These are phyloP conservation scores for Hyphodiscus sp. DNA, from an alignment of 2,329 filamentous ascomycete species.

Conservation along the genomic window DNA sequence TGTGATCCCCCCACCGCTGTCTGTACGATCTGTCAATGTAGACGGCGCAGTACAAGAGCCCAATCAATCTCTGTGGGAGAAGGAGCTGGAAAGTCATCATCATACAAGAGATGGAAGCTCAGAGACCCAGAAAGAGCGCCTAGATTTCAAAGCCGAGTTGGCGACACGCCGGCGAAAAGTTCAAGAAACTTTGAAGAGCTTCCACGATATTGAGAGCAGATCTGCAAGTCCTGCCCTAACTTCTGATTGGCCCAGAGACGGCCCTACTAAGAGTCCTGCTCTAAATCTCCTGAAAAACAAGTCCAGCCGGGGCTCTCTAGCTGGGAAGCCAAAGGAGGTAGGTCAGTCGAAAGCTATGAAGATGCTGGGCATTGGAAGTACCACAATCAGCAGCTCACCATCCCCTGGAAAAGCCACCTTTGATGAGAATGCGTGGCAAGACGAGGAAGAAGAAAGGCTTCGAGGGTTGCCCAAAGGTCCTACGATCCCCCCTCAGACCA, in stretches of 20 bases:
- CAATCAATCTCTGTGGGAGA: conserved; percentile 23
- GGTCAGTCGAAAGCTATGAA: conserved; percentile 51
- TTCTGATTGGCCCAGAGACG: conserved; percentile 29
- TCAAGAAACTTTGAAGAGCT: conserved; percentile 65
- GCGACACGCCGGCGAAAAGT: conserved; percentile 65
- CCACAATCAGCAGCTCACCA: conserved; percentile 36
- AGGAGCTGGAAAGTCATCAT: conserved; percentile 21
- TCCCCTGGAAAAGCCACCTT: conserved; percentile 33
- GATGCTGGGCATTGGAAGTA: conserved; percentile 49
- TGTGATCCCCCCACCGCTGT: conserved; percentile 8
- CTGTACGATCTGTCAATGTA: conserved; percentile 12
- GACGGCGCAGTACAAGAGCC: conserved; percentile 7
- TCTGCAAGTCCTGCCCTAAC: conserved; percentile 32
- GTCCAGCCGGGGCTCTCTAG: conserved; percentile 60
- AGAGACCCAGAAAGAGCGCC: conserved; percentile 48
- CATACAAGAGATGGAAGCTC: conserved; percentile 44
- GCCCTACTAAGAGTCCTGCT: conserved; percentile 41
- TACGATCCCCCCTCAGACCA: conserved; percentile 19
- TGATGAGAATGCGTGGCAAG: conserved; percentile 21
- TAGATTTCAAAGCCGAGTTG: conserved; percentile 69
- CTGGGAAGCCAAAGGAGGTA: conserved; percentile 38
- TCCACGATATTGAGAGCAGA: conserved; percentile 54
- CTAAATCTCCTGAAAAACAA: conserved; percentile 60
- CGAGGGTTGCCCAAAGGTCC: conserved; percentile 6
- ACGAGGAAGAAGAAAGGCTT: conserved; percentile 23